Base-by-base conservation (phyloP, 164 flowering plant genomes). In the Liquidambar formosana region DNA sequence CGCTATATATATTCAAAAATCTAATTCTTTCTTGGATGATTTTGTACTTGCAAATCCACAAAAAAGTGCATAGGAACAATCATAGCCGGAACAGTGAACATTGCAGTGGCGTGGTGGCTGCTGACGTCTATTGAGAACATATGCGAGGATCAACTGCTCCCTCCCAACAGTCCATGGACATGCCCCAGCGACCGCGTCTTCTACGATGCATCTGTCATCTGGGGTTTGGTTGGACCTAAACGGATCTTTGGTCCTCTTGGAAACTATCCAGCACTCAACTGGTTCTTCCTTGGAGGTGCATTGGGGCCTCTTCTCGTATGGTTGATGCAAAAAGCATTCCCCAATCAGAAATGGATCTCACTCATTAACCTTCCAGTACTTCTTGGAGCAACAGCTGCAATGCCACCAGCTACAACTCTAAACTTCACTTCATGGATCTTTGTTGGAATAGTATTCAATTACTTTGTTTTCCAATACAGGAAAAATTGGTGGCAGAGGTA, bases 131-230 rank as follows among this genome's bases (percentile, higher is more conserved):
- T 60, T 15, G 45, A 60, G 22, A 60, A 60, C 63, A 44, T 44
- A 41, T 62, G 48, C 25, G 8, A 44, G 16, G 51, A 21, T 23
- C 6, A 23, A 45, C 22, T 48, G 4, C 56, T 64, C 22, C 65
- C 65, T 62, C 49, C 65, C 13, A 45, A 62, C 51, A 62, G 65
- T 62, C 65, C 65, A 18, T 62, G 65, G 65, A 62, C 48, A 43
- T 62, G 65, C 51, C 65, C 65, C 0, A 18, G 41, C 15, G 28
- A 46, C 22, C 56, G 54, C 23, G 33, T 46, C 21, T 26, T 46
- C 33, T 64, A 25, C 41, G 53, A 46, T 23, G 38, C 23, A 18
- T 57, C 54, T 8, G 60, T 54, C 1, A 60, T 60, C 13, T 60
- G 68, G 69, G 61, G 62, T 38, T 22, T 56, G 18, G 51, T 66